Base-by-base conservation (phyloP, 352 stramenopile genomes). In the Pythium sp. region DNA sequence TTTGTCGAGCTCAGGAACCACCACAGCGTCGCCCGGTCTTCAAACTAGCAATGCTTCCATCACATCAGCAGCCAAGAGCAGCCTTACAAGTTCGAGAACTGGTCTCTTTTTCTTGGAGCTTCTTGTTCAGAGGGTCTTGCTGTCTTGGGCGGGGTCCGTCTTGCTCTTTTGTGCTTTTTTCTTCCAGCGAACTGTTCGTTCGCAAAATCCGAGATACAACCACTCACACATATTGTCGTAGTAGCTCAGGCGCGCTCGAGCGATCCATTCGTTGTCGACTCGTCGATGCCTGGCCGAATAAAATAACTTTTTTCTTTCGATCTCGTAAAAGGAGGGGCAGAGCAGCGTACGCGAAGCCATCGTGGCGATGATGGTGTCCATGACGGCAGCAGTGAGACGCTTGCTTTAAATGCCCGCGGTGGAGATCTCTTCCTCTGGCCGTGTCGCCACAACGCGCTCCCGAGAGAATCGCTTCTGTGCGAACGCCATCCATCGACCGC, bases 401-500 rank as follows among this genome's bases (percentile, higher is more conserved):
- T n/a, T 14, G 26, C 24, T 47, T 81, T 76, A 87, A 36, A 88
- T 88, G 46, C 76, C 80, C 41, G 80, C 80, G 2, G 78, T 84
- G 38, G 78, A 81, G 7, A 78, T 72, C 57, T 88, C 80, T 58
- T 86, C 74, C 46, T 80, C 62, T 24, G 77, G 69, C 30, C 75
- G 69, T 9, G 69, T 70, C 58, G 80, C 69, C 53, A 83, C 77
- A 49, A 78, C 78, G 24, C 74, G 79, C 71, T 85, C 79, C 58
- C 59, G 60, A 3, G 61, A 38, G 30, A 72, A 72, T 20, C 75
- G 47, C 62, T 58, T 62, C 26, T 83, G 75, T 28, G 74, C 78
- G 61, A 89, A 80, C 32, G 76, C 73, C 68, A 77, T 77, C 32
- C 84, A 62, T 61, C 67, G 82, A 56, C 84, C 82, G 26, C 81